Evolutionary conservation across 495 filamentous ascomycete species (phyloP), one percentile per base, ranked within the genome.

Genomic region (Recurvomyces mirabilis): DNA sequence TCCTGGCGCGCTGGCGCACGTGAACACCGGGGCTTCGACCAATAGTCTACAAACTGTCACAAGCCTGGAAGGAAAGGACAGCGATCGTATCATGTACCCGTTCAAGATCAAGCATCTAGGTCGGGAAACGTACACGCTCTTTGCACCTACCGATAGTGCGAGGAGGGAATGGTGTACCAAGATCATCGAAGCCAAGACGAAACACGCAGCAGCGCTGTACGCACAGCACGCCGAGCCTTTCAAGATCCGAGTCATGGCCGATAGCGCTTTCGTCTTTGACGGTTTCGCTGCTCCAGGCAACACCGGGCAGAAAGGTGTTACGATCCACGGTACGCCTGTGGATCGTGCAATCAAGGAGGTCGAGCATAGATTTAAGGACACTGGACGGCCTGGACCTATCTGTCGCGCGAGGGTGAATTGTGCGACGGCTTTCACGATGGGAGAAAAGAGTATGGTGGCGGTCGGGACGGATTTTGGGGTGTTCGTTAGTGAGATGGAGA

Each of bases 31-130:
- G 13, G 59, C 58, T 5, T 71, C 75, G n/a, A 61, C 70, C 10
- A 64, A 67, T 12, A 71, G 74, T 12, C 62, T 74, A 13, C 65
- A 69, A 1, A 67, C 72, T 9, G 61, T 75, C 11, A 65, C 60
- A 7, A 67, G 70, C 11, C 52, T 55, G 15, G 66, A 65, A 1
- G 57, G 58, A 19, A 77, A 72, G 41, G 82, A 91, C 53, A 81
- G 88, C 52, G 84, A 88, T 46, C 87, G 78, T 60, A 78, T 93
- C 29, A 70, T 96, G 49, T 96, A 84, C 58, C 91, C 93, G 3
- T 96, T 99, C 74, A 80, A 79, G 48, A 79, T 99, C 60, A 94
- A 94, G 61, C 93, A 99, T 65, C 74, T 99, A n/a, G 91, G 91
- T 6, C 80, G 87, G 41, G 83, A 87, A 43, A 73, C 71, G 2